Conservation (phyloP, 805 yeast genomes). For the Debaryomyces hansenii region DNA sequence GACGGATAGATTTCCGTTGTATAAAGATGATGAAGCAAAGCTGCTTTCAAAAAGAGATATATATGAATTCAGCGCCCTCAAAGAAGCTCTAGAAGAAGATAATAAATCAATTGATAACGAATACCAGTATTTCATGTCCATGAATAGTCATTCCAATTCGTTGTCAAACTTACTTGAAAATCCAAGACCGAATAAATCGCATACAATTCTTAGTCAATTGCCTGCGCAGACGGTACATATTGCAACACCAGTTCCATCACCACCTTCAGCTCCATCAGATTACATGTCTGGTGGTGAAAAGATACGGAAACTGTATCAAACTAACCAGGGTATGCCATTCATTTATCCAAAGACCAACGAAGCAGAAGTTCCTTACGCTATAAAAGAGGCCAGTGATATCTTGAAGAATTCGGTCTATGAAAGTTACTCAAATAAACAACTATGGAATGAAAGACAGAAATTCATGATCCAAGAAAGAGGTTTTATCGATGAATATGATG, state of each 20-base stretch:
- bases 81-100: slow-evolving; percentile 30
- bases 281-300: slow-evolving; percentile 49
- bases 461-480: slow-evolving; percentile 78
- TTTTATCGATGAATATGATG: slow-evolving; percentile 20
- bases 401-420: slow-evolving; percentile 62
- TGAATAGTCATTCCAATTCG: slow-evolving; percentile 49
- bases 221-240: slow-evolving; percentile 64
- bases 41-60: slow-evolving; percentile 24
- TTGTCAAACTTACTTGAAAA: slow-evolving; percentile 59
- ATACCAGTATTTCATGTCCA: slow-evolving; percentile 34
- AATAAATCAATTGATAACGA: slow-evolving; percentile 15
- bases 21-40: slow-evolving; percentile 36
- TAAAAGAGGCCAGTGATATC: slow-evolving; percentile 75
- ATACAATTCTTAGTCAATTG: slow-evolving; percentile 41
- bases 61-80: slow-evolving; percentile 17
- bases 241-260: slow-evolving; percentile 89
- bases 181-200: slow-evolving; percentile 53
- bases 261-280: slow-evolving; percentile 51
- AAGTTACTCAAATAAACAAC: slow-evolving; percentile 65
- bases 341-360: slow-evolving; percentile 53
- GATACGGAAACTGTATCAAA: slow-evolving; percentile 57
- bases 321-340: slow-evolving; percentile 66
- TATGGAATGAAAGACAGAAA: slow-evolving; percentile 68
- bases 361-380: slow-evolving; percentile 63
- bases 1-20: slow-evolving; percentile 72